A percentile compares a stretch with the other conserved stretches of the same genome.
These are phyloP conservation scores for Colletotrichum lindemuthianum DNA, from an alignment of 2,329 filamentous ascomycete genomes.

Conservation along the genomic window DNA sequence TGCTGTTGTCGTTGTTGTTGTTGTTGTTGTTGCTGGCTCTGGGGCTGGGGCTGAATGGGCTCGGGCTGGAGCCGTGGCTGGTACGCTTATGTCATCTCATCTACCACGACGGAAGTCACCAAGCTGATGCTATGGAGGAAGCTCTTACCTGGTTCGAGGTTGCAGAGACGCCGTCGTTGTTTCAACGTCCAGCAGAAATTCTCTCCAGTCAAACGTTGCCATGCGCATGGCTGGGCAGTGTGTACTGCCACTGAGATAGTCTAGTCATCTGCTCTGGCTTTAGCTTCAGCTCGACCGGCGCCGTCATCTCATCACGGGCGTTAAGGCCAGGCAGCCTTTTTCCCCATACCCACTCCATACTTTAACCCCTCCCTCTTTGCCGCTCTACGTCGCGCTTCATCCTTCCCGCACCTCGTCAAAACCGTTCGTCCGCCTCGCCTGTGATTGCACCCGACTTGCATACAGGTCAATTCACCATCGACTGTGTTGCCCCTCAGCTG, in stretches of 20 bases:
- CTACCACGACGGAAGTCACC: too few species aligned
- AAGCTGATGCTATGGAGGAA: too few species aligned
- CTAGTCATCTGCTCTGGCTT: neutral
- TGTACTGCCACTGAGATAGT: slow-evolving; percentile 4
- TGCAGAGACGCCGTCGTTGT: neutral
- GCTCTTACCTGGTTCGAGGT: too few species aligned
- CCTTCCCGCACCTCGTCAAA: slow-evolving; percentile 31
- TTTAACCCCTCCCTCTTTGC: neutral
- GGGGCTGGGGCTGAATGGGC: too few species aligned
- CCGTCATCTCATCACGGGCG: neutral
- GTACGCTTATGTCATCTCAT: too few species aligned
- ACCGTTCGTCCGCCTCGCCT: slow-evolving; percentile 15
- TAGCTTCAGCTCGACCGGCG: neutral
- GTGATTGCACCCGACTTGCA: neutral
- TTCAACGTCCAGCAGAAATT: slow-evolving; percentile 13
- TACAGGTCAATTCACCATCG: too few species aligned
- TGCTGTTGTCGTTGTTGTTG: too few species aligned
- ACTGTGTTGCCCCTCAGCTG: too few species aligned
- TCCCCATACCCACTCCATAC: neutral
- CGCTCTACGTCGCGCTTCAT: slow-evolving; percentile 27
- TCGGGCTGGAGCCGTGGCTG: too few species aligned
- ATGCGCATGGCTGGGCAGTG: neutral
- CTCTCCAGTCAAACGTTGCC: slow-evolving; percentile 6
- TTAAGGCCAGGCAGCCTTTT: slow-evolving; percentile 16
- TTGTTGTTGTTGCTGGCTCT: too few species aligned